A percentile compares a stretch with the other conserved stretches of the same genome.
phyloP scores from a whole-genome alignment of 495 filamentous ascomycete species.

The Talaromyces proteolyticus region DNA sequence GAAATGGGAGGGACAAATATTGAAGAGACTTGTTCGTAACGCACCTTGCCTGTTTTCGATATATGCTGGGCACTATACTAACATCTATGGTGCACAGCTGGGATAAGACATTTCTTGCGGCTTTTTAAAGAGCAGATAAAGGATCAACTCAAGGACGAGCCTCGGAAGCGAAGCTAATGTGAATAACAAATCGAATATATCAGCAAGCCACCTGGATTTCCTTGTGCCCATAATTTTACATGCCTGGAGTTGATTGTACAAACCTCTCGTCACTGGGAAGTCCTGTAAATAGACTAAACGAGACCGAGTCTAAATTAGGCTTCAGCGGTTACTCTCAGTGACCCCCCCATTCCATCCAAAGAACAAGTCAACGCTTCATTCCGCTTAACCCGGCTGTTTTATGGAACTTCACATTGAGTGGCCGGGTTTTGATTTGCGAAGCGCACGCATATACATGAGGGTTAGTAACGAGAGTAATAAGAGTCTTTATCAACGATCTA shows the following conservation, averaged over 20 bases:
- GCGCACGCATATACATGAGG: not conserved
- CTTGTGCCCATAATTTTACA: no score
- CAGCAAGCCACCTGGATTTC: no score
- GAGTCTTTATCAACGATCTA: not conserved
- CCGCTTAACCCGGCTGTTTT: conserved; percentile 22
- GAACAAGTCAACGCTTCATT: conserved; percentile 21
- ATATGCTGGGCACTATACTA: conserved; percentile 4
- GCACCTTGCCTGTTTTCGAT: not conserved
- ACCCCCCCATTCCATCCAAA: conserved; percentile 49
- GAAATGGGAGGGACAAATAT: conserved; percentile 52
- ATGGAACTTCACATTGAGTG: conserved; percentile 18
- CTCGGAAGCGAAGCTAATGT: conserved; percentile 15
- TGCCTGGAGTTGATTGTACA: no score
- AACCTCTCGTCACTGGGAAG: not conserved
- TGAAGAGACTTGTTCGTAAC: conserved; percentile 37
- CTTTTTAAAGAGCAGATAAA: conserved; percentile 57
- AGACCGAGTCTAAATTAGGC: conserved; percentile 44
- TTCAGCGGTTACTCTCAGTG: conserved; percentile 33
- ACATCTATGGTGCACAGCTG: conserved; percentile 16
- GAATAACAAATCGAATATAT: not conserved
- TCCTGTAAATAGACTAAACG: conserved; percentile 16
- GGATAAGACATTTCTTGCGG: conserved; percentile 38
- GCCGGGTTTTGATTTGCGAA: not conserved
- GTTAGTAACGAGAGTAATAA: not conserved
- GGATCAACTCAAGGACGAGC: conserved; percentile 46